Evolutionary conservation across 768 basidiomycete genomes (phyloP).

Genomic region (Lactarius vividus): DNA sequence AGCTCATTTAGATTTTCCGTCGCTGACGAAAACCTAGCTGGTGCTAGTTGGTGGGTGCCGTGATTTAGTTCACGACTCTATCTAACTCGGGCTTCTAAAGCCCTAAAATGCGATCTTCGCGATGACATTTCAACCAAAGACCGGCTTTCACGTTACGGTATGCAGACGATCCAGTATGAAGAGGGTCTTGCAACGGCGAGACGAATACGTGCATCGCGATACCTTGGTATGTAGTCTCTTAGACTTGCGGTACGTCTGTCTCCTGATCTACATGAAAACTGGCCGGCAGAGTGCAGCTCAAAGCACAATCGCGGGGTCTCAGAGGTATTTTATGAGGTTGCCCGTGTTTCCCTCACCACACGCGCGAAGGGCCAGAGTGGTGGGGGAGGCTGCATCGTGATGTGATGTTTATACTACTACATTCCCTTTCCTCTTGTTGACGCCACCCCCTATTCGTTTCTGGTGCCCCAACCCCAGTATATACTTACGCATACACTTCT

Average conservation of each 20-base stretch:
- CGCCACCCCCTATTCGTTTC: conserved; percentile 3
- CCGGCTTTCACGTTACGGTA: conserved; percentile 65
- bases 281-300: conserved; percentile 81
- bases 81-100: conserved; percentile 40
- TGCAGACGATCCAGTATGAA: conserved; percentile 84
- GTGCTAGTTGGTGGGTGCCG: conserved; percentile 77
- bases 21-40: conserved; percentile 45
- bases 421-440: not conserved
- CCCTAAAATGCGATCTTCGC: conserved; percentile 93
- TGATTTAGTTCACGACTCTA: conserved; percentile 17
- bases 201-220: conserved; percentile 89
- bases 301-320: conserved; percentile 94
- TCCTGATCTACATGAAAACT: conserved; percentile 5
- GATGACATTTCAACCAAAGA: conserved; percentile 76
- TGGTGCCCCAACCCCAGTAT: conserved; percentile 3
- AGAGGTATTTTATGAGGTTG: conserved; percentile 92
- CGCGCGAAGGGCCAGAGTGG: conserved; percentile 61
- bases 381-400: conserved; percentile 50
- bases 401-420: conserved; percentile 41
- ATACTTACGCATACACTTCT: conserved; percentile 19
- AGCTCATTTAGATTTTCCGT: conserved; percentile 2
- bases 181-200: conserved; percentile 85
- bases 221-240: conserved; percentile 63
- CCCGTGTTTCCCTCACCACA: conserved; percentile 76
- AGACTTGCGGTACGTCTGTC: too few species aligned